Base-by-base conservation (phyloP, 257 asterid genomes). In the Leonotis leonurus region DNA sequence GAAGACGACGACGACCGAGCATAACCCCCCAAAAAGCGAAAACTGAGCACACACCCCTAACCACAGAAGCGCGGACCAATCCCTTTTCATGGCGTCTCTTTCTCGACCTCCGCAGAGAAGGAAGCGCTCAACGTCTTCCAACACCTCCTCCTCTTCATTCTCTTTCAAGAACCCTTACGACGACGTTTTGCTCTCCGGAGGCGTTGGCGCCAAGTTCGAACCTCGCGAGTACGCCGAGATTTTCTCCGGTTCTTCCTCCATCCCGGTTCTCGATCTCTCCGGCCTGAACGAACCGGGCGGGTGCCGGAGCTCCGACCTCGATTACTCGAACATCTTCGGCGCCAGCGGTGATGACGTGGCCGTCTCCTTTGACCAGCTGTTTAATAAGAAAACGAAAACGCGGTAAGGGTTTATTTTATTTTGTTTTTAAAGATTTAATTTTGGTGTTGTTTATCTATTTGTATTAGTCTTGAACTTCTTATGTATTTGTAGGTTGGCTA, bases 231-330 rank as follows among this genome's bases (percentile, higher is more conserved):
- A 87, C 61, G 75, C 75, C 0, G 97, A 93, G 88, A 85, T 89
- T 63, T 93, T 93, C 68, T 60, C 84, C 32, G 84, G 77, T 1
- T 66, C 80, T 8, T 75, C 86, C 18, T 93, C 99, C 73, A 86
- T 89, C 73, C 97, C 97, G 63, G 84, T 86, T 60, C 86, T 93
- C 70, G 96, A 89, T 68, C 84, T 86, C 20, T 73, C 95, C 50
- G 71, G 64, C 3, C 62, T 89, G 35, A 83, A 75, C 20, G 81
- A 67, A 9, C 68, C 62, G 25, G 71, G 32, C 14, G 92, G 67
- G 17, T 49, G 17, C 17, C 76, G 83, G 77, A 67, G 72, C 74
- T 76, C 89, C 56, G 72, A 79, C 59, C 71, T 81, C 41, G 95
- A 93, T 46, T 89, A 93, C 70, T 62, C 89, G 11, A 81, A 61